These are phyloP conservation scores for Boletus holoroseus DNA, from an alignment of 1,284 basidiomycete species.

Conservation along the genomic window DNA sequence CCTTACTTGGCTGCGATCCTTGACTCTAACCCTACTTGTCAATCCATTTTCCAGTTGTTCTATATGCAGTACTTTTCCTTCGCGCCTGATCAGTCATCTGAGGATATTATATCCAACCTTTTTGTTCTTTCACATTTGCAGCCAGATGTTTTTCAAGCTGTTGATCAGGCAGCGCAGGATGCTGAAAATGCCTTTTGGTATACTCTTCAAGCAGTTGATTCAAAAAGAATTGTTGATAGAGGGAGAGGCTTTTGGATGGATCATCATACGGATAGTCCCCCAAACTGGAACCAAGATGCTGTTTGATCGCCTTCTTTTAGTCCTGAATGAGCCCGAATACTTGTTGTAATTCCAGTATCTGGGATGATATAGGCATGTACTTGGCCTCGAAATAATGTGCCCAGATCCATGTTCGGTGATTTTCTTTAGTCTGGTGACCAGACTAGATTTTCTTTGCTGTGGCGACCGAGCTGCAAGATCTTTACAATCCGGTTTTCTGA, in stretches of 20 bases:
- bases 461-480: too few species aligned
- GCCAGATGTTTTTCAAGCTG: slow-evolving; percentile 46
- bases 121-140: slow-evolving; percentile 39
- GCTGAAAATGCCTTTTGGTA: slow-evolving; percentile 64
- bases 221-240: slow-evolving; percentile 1
- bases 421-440: too few species aligned
- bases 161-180: slow-evolving; percentile 52
- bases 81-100: background rate
- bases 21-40: slow-evolving; percentile 23
- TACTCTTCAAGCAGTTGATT: slow-evolving; percentile 13
- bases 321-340: too few species aligned
- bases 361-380: too few species aligned
- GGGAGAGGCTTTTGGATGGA: slow-evolving; percentile 14
- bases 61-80: slow-evolving; percentile 43
- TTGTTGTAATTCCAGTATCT: too few species aligned
- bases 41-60: slow-evolving; percentile 48
- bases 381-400: too few species aligned
- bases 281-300: too few species aligned
- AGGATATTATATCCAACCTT: slow-evolving; percentile 22
- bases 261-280: background rate
- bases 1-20: slow-evolving; percentile 59
- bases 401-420: too few species aligned
- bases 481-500: too few species aligned
- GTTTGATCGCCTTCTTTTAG: too few species aligned
- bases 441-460: too few species aligned